Conservation (phyloP, 169 alveolate genomes). For the Eimeria falciformis region DNA sequence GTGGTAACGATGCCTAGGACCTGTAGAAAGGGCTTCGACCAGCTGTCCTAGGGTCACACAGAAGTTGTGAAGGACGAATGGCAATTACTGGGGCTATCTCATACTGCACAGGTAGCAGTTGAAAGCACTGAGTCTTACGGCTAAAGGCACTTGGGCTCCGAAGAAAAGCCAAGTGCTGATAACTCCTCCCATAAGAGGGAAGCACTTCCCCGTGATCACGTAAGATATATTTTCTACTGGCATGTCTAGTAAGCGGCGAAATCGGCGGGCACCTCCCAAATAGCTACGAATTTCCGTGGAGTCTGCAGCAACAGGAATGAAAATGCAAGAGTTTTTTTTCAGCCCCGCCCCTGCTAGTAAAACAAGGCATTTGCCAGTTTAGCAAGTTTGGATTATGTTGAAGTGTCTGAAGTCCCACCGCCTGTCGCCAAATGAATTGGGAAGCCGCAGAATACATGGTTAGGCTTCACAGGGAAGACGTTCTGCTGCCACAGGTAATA, state of each 20-base stretch:
- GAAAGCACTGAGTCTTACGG: slow-evolving; percentile 44
- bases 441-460: slow-evolving; percentile 82
- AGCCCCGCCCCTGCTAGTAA: no score
- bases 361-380: not conserved
- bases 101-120: no score
- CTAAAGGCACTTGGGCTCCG: slow-evolving; percentile 80
- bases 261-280: slow-evolving; percentile 73
- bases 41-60: no score
- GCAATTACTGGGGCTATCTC: no score
- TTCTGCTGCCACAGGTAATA: slow-evolving; percentile 83
- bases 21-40: no score
- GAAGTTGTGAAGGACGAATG: no score
- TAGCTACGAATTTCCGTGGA: slow-evolving; percentile 73
- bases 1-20: no score
- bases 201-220: slow-evolving; percentile 78
- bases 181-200: slow-evolving; percentile 84
- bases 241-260: slow-evolving; percentile 75
- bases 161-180: slow-evolving; percentile 83
- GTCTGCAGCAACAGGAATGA: slow-evolving; percentile 21
- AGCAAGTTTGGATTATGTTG: not conserved
- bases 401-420: slow-evolving; percentile 40
- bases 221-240: slow-evolving; percentile 76
- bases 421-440: slow-evolving; percentile 84
- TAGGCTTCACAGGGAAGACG: slow-evolving; percentile 82
- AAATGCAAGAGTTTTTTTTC: not conserved